These are phyloP conservation scores for Salix caprea DNA, from an alignment of 345 rosid genomes.

Conservation along the genomic window DNA sequence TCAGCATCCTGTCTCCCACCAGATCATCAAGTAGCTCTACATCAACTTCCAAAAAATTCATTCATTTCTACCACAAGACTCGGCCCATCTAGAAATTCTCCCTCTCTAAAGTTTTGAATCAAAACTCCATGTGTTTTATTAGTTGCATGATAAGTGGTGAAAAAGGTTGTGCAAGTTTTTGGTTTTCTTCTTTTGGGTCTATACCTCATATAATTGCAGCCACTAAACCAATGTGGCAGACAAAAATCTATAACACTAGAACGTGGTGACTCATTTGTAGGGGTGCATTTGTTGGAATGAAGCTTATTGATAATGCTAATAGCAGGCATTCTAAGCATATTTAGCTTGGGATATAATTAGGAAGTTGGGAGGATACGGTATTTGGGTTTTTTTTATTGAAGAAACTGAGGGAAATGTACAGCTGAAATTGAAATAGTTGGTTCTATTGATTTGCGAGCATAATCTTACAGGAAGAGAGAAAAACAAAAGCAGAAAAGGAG, in stretches of 20 bases:
- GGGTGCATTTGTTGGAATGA: neutral
- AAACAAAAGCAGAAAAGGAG: too few species aligned
- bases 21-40: too few species aligned
- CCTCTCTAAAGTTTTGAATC: neutral
- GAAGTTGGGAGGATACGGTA: neutral
- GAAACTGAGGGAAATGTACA: neutral
- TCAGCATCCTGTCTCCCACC: too few species aligned
- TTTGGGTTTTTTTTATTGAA: neutral
- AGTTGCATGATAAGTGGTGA: neutral
- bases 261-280: neutral
- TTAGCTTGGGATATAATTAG: neutral
- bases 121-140: neutral
- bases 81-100: too few species aligned
- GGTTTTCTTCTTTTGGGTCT: neutral
- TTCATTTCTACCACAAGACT: too few species aligned
- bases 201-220: neutral
- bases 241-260: neutral
- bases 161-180: neutral
- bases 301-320: neutral
- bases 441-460: neutral
- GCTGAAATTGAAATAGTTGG: neutral
- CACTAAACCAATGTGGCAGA: neutral
- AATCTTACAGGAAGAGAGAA: neutral
- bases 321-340: neutral
- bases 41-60: too few species aligned